These are phyloP conservation scores for Citrus medica DNA, from an alignment of 345 rosid genomes.

Conservation along the genomic window DNA sequence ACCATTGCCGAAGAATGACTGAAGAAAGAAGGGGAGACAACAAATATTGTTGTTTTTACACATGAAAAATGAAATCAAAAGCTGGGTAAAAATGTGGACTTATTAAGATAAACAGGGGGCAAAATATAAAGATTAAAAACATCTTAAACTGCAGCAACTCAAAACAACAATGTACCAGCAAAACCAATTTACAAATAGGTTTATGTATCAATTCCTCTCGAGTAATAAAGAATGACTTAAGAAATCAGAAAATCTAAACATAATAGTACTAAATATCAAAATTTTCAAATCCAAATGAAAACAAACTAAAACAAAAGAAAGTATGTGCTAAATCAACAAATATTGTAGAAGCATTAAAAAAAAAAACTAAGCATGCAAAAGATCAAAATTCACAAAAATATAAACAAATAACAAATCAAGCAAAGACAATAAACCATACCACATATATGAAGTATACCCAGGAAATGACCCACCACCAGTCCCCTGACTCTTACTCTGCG, in stretches of 20 bases:
- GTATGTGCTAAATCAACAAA: background rate
- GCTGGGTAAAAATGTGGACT: background rate
- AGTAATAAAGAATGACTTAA: background rate
- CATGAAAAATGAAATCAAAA: no score
- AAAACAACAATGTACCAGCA: background rate
- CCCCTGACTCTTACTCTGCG: slow-evolving; percentile 30
- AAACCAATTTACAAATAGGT: background rate
- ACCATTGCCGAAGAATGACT: background rate
- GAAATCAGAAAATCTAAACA: background rate
- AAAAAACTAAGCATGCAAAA: background rate
- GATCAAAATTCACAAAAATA: slow-evolving; percentile 7
- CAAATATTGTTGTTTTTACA: background rate
- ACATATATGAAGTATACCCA: slow-evolving; percentile 37
- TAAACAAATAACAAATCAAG: slow-evolving; percentile 4
- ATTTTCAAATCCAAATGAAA: background rate
- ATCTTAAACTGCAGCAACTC: background rate
- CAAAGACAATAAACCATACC: slow-evolving; percentile 37
- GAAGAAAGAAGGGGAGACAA: background rate
- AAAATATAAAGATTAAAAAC: background rate
- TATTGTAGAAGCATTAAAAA: background rate
- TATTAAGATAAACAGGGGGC: background rate
- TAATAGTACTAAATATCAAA: background rate
- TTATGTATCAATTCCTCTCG: background rate
- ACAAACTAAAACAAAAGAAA: background rate
- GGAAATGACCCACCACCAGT: slow-evolving; percentile 28